These are phyloP conservation scores for Amanita brunnescens DNA, from an alignment of 768 basidiomycete genomes.

Conservation along the genomic window DNA sequence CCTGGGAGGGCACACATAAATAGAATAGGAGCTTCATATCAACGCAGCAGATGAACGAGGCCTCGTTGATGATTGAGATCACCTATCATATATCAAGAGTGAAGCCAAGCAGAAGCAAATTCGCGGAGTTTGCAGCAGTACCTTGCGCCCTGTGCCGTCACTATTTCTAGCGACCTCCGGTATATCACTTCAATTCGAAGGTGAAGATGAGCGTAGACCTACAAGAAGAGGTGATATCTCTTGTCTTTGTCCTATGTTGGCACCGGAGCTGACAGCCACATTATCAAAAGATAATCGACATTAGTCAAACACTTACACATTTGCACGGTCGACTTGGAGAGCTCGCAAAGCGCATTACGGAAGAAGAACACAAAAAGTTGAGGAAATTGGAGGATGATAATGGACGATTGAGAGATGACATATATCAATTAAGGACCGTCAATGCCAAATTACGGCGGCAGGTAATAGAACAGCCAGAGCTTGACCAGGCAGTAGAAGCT, in stretches of 20 bases:
- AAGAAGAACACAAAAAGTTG: conserved; percentile 10
- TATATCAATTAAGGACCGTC: conserved; percentile 20
- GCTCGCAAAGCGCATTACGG: conserved; percentile 6
- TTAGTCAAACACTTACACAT: neutral
- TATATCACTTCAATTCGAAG: neutral
- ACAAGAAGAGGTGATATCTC: conserved; percentile 19
- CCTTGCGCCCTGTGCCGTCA: neutral
- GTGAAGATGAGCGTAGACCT: conserved; percentile 1
- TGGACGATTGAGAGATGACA: conserved; percentile 15
- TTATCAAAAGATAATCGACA: neutral
- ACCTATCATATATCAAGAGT: neutral
- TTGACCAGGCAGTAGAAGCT: conserved; percentile 23
- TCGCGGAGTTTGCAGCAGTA: neutral
- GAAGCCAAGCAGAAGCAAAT: neutral
- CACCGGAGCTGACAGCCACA: neutral
- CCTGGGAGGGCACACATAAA: neutral
- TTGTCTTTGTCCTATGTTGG: neutral
- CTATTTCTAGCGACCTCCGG: neutral
- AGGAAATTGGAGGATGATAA: conserved; percentile 24
- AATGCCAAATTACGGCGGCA: conserved; percentile 26
- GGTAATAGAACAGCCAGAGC: conserved; percentile 19
- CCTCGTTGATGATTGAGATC: neutral
- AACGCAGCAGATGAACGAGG: conserved; percentile 1
- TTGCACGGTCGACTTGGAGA: conserved; percentile 13
- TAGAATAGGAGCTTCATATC: neutral